Percentiles rank a stretch among this genome's conserved stretches.
Conservation (phyloP, 352 stramenopile genomes). For the Pythium phragmitis region DNA sequence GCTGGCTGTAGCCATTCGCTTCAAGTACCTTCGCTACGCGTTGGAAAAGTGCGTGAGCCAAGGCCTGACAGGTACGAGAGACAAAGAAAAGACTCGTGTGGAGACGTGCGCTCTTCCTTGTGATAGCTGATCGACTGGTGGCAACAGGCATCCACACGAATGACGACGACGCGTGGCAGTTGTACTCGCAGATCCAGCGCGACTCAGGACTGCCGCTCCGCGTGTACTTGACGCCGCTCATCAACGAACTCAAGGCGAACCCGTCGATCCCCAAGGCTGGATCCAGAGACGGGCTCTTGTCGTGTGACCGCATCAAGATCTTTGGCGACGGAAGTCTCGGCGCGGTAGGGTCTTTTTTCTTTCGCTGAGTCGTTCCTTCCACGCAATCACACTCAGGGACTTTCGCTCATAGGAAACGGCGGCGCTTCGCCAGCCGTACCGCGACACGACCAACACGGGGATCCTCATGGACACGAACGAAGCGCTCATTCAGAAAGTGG, state of each 20-base stretch:
- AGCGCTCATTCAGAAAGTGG: conserved; percentile 61
- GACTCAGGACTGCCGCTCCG: conserved; percentile 56
- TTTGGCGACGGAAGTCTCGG: conserved; percentile 88
- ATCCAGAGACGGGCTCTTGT: conserved; percentile 51
- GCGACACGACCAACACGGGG: conserved; percentile 59
- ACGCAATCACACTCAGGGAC: background rate
- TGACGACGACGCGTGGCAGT: conserved; percentile 71
- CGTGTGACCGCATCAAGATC: conserved; percentile 86
- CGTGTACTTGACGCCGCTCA: conserved; percentile 75
- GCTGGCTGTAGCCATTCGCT: conserved; percentile 40
- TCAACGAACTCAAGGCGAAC: conserved; percentile 57
- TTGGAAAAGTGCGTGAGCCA: conserved; percentile 66
- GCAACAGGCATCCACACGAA: conserved; percentile 80
- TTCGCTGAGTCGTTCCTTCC: background rate
- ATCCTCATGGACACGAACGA: conserved; percentile 85
- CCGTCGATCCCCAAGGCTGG: conserved; percentile 39
- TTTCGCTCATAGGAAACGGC: conserved; percentile 66
- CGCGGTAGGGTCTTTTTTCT: conserved; percentile 37
- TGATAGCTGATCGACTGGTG: background rate
- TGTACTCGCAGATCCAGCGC: conserved; percentile 79
- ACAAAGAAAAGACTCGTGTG: background rate
- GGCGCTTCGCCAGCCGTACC: conserved; percentile 68
- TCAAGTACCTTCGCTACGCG: conserved; percentile 58
- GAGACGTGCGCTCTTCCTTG: no score
- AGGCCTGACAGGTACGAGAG: conserved; percentile 59